A percentile compares a stretch with the other conserved stretches of the same genome.
Conservation (phyloP, 2,329 filamentous ascomycete species). For the Aspergillus tamarii region DNA sequence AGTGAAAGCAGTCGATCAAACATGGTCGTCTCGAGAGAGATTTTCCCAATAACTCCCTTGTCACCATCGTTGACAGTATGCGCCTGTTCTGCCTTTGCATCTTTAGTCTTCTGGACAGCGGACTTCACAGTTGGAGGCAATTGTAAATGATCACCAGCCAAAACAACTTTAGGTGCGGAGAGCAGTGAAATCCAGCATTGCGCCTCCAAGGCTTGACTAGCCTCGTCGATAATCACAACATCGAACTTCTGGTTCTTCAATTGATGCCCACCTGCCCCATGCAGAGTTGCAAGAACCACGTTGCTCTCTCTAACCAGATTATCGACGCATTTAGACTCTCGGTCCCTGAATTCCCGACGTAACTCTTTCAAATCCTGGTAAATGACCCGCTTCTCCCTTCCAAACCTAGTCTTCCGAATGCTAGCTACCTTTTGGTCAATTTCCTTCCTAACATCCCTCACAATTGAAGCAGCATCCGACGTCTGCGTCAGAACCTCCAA, state of each 20-base stretch:
- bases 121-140: conserved; percentile 94
- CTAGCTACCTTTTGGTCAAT: conserved; percentile 91
- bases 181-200: conserved; percentile 95
- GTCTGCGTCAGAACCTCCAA: conserved; percentile 89
- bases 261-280: conserved; percentile 87
- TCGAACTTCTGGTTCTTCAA: conserved; percentile 81
- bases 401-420: conserved; percentile 82
- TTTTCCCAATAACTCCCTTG: conserved; percentile 49
- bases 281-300: conserved; percentile 88
- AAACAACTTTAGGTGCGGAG: conserved; percentile 77
- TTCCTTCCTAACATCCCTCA: conserved; percentile 85
- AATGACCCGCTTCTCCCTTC: conserved; percentile 76
- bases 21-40: conserved; percentile 81
- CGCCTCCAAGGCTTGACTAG: conserved; percentile 91
- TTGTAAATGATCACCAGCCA: conserved; percentile 93
- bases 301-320: conserved; percentile 76
- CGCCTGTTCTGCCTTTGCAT: conserved; percentile 47
- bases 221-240: conserved; percentile 93
- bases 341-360: conserved; percentile 82
- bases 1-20: conserved; percentile 85
- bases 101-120: conserved; percentile 45
- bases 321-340: conserved; percentile 79
- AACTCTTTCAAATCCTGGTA: conserved; percentile 85
- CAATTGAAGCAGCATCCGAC: conserved; percentile 85
- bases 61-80: conserved; percentile 35